Evolutionary conservation across 2,329 filamentous ascomycete species (phyloP).

Genomic region (Zymoseptoria pseudotritici): DNA sequence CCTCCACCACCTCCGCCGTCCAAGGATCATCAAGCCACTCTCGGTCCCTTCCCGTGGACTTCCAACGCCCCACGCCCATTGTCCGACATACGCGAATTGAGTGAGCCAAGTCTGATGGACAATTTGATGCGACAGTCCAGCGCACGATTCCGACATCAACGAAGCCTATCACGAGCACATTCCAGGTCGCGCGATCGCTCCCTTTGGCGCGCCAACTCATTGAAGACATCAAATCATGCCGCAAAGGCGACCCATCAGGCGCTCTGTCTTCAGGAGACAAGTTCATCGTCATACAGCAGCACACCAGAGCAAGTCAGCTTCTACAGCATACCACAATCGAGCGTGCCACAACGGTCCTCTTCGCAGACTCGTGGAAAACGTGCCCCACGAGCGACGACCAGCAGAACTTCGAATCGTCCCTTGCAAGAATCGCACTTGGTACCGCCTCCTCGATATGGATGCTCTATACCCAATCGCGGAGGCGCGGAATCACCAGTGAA

Average conservation of each 20-base stretch:
- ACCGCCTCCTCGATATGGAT: slow-evolving; percentile 12
- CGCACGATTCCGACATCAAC: slow-evolving; percentile 5
- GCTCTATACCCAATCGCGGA: slow-evolving; percentile 39
- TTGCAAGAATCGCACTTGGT: slow-evolving; percentile 4
- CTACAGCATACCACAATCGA: slow-evolving; percentile 40
- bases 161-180: slow-evolving; percentile 24
- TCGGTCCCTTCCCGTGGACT: slow-evolving; percentile 13
- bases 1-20: slow-evolving; percentile 9
- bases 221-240: slow-evolving; percentile 8
- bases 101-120: slow-evolving; percentile 39
- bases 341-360: slow-evolving; percentile 40
- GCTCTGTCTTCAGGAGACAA: slow-evolving; percentile 8
- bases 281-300: slow-evolving; percentile 27
- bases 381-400: slow-evolving; percentile 6
- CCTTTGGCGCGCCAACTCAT: slow-evolving; percentile 15
- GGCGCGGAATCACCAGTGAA: slow-evolving; percentile 44
- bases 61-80: slow-evolving; percentile 36
- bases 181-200: slow-evolving; percentile 20
- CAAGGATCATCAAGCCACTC: not conserved
- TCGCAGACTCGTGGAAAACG: slow-evolving; percentile 25
- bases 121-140: slow-evolving; percentile 7
- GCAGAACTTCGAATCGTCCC: slow-evolving; percentile 17
- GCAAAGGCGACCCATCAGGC: not conserved
- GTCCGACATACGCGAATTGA: slow-evolving; percentile 45
- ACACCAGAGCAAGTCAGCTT: slow-evolving; percentile 36